Evolutionary conservation across 78 protist genomes (phyloP).

Genomic region (Cavenderia fasciculata): DNA sequence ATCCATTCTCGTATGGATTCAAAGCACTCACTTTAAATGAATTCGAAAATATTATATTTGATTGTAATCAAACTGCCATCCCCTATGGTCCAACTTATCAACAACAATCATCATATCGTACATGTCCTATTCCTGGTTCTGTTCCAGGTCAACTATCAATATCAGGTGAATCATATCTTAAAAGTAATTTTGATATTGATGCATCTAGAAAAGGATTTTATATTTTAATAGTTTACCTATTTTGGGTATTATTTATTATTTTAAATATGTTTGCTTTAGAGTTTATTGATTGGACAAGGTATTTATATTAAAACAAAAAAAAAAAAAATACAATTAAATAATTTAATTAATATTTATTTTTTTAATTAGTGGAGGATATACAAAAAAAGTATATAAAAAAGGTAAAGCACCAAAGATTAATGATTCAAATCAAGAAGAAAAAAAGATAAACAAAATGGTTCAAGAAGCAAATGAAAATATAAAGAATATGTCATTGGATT

Average conservation of each 20-base stretch:
- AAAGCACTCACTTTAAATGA: constrained; percentile 53
- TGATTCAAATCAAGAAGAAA: constrained; percentile 63
- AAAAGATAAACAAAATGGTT: constrained; percentile 40
- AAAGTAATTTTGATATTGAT: background rate
- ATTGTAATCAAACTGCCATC: constrained; percentile 21
- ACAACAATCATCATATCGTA: background rate
- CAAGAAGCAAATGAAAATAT: constrained; percentile 66
- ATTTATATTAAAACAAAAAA: background rate
- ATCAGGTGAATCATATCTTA: constrained; percentile 22
- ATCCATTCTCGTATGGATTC: constrained; percentile 61
- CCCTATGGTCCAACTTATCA: constrained; percentile 28
- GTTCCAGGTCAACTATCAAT: constrained; percentile 9
- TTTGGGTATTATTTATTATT: constrained; percentile 39
- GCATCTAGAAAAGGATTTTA: background rate
- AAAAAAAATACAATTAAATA: too few species aligned
- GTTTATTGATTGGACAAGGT: constrained; percentile 61
- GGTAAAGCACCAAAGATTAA: constrained; percentile 77
- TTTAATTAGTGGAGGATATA: constrained; percentile 72
- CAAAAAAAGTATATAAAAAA: constrained; percentile 60
- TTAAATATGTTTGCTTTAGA: constrained; percentile 53
- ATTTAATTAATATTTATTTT: too few species aligned
- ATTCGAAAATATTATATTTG: constrained; percentile 9
- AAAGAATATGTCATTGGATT: constrained; percentile 34
- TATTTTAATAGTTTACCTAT: constrained; percentile 9
- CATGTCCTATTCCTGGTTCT: constrained; percentile 20